Evolutionary conservation across 192 early-diverging fungal species (phyloP).

Genomic region (Coemansia sp.): DNA sequence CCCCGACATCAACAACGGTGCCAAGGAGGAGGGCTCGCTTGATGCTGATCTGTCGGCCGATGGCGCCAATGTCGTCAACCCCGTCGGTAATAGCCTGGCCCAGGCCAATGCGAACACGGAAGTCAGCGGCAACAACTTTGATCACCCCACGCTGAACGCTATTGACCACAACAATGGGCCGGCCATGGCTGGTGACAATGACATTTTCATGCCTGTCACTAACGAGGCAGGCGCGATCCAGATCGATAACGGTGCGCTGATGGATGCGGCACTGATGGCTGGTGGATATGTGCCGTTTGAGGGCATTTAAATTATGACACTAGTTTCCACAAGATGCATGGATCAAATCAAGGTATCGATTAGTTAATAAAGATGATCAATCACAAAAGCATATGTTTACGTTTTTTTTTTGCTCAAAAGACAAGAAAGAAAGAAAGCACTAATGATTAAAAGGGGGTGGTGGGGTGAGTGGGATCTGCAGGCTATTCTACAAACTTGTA

Average conservation of each 20-base stretch:
- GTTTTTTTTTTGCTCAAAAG: no score
- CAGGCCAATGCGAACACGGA: constrained; percentile 40
- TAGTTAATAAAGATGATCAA: neutral
- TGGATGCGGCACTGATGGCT: constrained; percentile 25
- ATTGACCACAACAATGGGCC: constrained; percentile 30
- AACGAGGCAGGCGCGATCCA: constrained; percentile 45
- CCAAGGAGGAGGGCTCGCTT: constrained; percentile 25
- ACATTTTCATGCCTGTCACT: constrained; percentile 29
- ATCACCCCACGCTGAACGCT: constrained; percentile 34
- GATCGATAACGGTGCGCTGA: constrained; percentile 44
- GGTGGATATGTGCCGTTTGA: constrained; percentile 1
- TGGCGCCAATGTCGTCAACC: constrained; percentile 31
- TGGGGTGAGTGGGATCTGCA: no score
- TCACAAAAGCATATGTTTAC: no score
- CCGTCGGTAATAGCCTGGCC: constrained; percentile 33
- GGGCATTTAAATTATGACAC: neutral
- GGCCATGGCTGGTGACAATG: constrained; percentile 27
- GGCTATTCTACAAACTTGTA: no score
- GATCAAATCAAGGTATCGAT: neutral
- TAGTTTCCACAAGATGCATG: no score
- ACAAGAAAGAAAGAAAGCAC: no score
- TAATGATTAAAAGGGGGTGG: no score
- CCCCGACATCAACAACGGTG: constrained; percentile 32
- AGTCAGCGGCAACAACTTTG: constrained; percentile 29
- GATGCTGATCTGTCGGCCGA: constrained; percentile 23